Evolutionary conservation across 306 rosid genomes (phyloP).

Genomic region (Psophocarpus tetragonolobus): DNA sequence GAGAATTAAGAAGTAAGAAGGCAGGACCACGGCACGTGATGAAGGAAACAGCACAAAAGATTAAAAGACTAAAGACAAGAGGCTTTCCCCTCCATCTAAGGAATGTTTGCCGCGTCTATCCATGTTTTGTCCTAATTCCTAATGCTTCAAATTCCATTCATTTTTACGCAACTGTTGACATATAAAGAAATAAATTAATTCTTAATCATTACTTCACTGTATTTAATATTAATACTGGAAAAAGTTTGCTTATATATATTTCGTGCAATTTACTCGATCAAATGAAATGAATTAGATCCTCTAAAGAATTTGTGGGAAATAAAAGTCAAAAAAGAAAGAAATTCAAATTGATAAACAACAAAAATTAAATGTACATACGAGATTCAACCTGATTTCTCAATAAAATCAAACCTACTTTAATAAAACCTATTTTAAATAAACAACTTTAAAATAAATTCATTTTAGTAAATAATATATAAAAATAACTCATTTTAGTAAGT

Average conservation of each 20-base stretch:
- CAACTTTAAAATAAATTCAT: no score
- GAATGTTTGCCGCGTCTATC: constrained; percentile 1
- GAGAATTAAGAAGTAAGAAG: background rate
- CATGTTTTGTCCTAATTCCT: background rate
- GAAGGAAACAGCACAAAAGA: no score
- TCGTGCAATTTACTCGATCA: no score
- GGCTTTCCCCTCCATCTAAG: background rate
- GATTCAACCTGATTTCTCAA: background rate
- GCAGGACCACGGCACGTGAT: background rate
- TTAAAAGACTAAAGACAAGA: background rate
- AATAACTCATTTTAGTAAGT: no score
- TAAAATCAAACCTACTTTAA: no score
- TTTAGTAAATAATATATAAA: no score
- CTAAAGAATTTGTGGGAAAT: background rate
- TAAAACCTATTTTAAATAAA: no score
- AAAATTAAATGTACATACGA: background rate
- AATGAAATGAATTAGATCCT: no score
- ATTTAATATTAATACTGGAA: no score
- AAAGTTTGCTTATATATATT: no score
- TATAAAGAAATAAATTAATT: no score
- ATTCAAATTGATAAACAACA: background rate
- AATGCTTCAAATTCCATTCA: background rate
- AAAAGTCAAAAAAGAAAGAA: background rate
- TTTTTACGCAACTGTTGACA: background rate
- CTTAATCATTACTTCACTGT: no score